phyloP scores from a whole-genome alignment of 2,329 filamentous ascomycete genomes.

The Fusarium decemcellulare region DNA sequence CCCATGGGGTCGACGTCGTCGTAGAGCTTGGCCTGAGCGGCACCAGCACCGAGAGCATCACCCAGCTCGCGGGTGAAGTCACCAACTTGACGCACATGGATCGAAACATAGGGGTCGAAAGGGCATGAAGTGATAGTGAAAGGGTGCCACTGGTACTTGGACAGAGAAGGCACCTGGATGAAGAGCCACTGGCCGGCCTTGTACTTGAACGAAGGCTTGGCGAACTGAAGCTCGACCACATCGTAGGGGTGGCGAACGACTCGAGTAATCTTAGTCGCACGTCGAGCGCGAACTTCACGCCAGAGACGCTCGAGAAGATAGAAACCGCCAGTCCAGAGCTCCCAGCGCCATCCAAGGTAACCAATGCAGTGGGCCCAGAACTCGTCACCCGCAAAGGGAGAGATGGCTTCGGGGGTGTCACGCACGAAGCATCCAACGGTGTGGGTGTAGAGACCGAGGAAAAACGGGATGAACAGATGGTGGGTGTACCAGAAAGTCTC shows the following conservation, averaged over 20 bases:
- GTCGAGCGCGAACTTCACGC: conserved; percentile 87
- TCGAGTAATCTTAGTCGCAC: conserved; percentile 90
- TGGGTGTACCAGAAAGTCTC: conserved; percentile 99
- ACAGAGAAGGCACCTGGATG: conserved; percentile 91
- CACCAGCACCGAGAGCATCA: conserved; percentile 92
- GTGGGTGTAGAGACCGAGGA: conserved; percentile 95
- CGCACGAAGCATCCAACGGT: conserved; percentile 97
- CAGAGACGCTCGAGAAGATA: conserved; percentile 93
- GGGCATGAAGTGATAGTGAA: conserved; percentile 99
- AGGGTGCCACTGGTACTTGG: conserved; percentile 94
- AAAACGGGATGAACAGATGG: conserved; percentile 97
- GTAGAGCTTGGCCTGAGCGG: conserved; percentile 89
- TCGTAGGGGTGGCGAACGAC: conserved; percentile 97
- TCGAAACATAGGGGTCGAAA: conserved; percentile 92
- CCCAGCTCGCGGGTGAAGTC: conserved; percentile 97
- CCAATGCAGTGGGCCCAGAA: conserved; percentile 97
- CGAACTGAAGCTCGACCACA: conserved; percentile 97
- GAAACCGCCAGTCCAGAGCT: conserved; percentile 86
- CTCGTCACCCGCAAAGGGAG: conserved; percentile 84
- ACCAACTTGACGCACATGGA: conserved; percentile 96
- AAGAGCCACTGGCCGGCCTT: conserved; percentile 99
- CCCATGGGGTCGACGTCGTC: conserved; percentile 92
- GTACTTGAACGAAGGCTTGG: conserved; percentile 96
- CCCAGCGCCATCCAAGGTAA: conserved; percentile 98
- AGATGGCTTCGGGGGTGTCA: conserved; percentile 78